These are phyloP conservation scores for Hymenoscyphus repandus DNA, from an alignment of 2,329 filamentous ascomycete genomes.

Conservation along the genomic window DNA sequence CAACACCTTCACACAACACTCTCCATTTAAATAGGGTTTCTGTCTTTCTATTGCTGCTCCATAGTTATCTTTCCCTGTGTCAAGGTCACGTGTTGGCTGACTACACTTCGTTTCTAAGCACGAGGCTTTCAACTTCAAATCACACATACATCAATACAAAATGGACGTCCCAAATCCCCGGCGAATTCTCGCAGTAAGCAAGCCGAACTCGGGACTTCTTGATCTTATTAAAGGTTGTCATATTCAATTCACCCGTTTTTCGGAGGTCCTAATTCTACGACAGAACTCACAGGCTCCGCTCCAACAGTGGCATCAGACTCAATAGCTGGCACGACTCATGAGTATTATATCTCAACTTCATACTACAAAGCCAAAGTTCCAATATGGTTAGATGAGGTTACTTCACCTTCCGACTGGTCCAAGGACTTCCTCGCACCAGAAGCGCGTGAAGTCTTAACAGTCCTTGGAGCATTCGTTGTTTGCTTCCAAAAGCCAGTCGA, in stretches of 20 bases:
- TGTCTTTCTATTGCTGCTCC: background rate
- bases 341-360: slow-evolving; percentile 47
- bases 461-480: slow-evolving; percentile 55
- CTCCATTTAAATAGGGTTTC: too few species aligned
- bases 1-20: too few species aligned
- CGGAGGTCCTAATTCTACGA: slow-evolving; percentile 7
- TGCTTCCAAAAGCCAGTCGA: slow-evolving; percentile 42
- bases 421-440: slow-evolving; percentile 54
- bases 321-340: slow-evolving; percentile 54
- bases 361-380: slow-evolving; percentile 59
- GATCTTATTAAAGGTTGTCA: slow-evolving; percentile 49
- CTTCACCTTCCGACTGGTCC: slow-evolving; percentile 41
- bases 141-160: slow-evolving; percentile 9
- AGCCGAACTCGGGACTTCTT: slow-evolving; percentile 39
- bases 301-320: slow-evolving; percentile 32
- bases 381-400: slow-evolving; percentile 62
- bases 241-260: background rate
- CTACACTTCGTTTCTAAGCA: background rate
- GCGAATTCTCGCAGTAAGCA: slow-evolving; percentile 50
- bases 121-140: background rate
- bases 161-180: slow-evolving; percentile 45
- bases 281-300: slow-evolving; percentile 49
- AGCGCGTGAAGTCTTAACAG: slow-evolving; percentile 56
- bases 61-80: background rate
- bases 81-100: slow-evolving; percentile 1